Evolutionary conservation across 495 filamentous ascomycete species (phyloP), one percentile per base, ranked within the genome.

Genomic region (Physcia stellaris): DNA sequence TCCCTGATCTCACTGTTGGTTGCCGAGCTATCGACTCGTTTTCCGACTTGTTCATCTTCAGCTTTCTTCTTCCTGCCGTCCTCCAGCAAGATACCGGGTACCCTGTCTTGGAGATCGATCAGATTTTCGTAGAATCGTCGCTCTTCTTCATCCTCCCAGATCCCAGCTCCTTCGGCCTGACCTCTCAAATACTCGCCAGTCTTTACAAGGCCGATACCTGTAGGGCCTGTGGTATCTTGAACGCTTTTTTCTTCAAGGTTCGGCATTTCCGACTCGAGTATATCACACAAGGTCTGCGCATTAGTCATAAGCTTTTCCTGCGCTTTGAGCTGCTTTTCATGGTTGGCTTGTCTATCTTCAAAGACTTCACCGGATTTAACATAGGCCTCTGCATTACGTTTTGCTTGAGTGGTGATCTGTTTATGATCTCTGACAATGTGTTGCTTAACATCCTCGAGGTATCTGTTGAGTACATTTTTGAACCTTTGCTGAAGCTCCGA

Each of bases 81-180:
- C 48, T 96, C 92, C 5, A 96, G 71, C 7, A 99, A 61, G 37
- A 96, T 87, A 10, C 78, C 82, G 6, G 90, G 90, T 16, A 99
- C 90, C 47, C 92, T 88, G 46, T 88, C 86, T 52, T 94, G 94
- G 10, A 99, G 68, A 55, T 99, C 90, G 13, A 90, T 78, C 4
- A 96, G 63, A 50, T 94, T 94, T 59, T 99, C 90, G 55, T 99
- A 96, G 56, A 96, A 99, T 24, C 90, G 80, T 39, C 92, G 71
- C 56, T 99, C 87, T 30, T 99, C 90, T 51, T 96, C 90, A 48
- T 99, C 90, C 62, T 96, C 92, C 90, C 90, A 99, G 48, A 96
- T 95, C 1, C 90, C 90, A n/a, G 86, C 71, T 6, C 88, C 88
- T 43, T 95, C 90, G 4, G 79, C 78, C 50, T 90, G 82, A 16